A percentile compares a stretch with the other conserved stretches of the same genome.
Evolutionary conservation across 768 basidiomycete genomes (phyloP).

Genomic region (Leccinum rimulosum): DNA sequence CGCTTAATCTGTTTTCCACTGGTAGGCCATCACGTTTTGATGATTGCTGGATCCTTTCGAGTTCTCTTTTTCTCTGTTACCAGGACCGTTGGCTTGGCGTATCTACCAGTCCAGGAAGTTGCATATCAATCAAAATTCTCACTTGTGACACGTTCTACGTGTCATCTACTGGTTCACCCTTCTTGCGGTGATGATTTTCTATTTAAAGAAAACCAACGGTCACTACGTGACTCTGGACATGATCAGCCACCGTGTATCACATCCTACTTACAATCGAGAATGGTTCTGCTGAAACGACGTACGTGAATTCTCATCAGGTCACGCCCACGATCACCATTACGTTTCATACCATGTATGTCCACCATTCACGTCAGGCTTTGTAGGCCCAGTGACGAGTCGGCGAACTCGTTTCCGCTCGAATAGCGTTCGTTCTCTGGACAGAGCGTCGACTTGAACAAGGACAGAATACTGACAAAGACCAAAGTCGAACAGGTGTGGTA

Average conservation of each 20-base stretch:
- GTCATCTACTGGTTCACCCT: slow-evolving; percentile 35
- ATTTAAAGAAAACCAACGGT: too few relatives aligned
- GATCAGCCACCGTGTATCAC: slow-evolving; percentile 18
- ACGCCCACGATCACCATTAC: too few relatives aligned
- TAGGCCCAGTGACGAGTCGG: neutral
- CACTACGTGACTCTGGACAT: neutral
- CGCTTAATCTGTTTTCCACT: slow-evolving; percentile 35
- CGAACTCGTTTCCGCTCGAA: neutral
- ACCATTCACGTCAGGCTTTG: too few relatives aligned
- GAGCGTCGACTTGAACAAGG: neutral
- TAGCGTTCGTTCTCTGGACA: neutral
- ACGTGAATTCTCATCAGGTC: too few relatives aligned
- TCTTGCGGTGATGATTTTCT: too few relatives aligned
- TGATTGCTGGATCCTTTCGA: neutral
- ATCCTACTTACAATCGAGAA: neutral
- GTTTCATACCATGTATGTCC: too few relatives aligned
- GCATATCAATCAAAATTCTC: neutral
- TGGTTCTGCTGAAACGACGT: neutral
- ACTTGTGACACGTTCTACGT: slow-evolving; percentile 16
- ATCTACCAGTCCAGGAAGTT: slow-evolving; percentile 24
- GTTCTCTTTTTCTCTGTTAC: neutral
- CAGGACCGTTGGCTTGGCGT: slow-evolving; percentile 28
- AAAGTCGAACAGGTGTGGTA: neutral
- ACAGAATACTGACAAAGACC: neutral
- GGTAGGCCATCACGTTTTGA: slow-evolving; percentile 13